A percentile compares a stretch with the other conserved stretches of the same genome.
Evolutionary conservation across 73 alveolate species (phyloP).

Genomic region (Tetrahymena borealis): DNA sequence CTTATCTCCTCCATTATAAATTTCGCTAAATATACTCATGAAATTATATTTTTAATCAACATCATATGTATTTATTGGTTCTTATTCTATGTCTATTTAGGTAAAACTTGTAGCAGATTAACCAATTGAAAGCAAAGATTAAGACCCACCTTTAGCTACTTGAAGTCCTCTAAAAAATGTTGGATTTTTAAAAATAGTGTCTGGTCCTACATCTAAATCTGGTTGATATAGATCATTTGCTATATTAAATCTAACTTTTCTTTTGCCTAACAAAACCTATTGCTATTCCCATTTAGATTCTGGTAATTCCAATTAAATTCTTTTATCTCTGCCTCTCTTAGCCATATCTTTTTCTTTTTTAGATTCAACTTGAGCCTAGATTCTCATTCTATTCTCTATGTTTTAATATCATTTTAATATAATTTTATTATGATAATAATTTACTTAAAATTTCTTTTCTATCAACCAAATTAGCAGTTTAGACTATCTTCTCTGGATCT

Average conservation of each 20-base stretch:
- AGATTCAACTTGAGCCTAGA: background rate
- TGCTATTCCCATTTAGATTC: background rate
- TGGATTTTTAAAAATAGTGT: background rate
- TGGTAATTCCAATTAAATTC: background rate
- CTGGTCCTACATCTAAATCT: background rate
- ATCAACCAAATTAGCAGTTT: background rate
- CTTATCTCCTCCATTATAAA: background rate
- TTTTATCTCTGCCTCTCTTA: background rate
- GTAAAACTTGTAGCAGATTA: background rate
- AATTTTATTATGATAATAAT: background rate
- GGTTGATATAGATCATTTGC: background rate
- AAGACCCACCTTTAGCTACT: background rate
- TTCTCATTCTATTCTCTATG: background rate
- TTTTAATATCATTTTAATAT: background rate
- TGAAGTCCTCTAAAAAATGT: background rate
- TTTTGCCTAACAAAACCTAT: background rate
- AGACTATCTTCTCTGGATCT: background rate
- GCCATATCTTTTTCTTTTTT: background rate
- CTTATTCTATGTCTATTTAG: background rate
- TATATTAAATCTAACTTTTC: background rate
- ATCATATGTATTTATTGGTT: background rate
- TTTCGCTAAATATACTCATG: background rate
- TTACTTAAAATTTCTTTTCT: background rate
- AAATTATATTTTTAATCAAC: background rate
- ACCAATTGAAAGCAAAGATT: background rate